phyloP scores from a whole-genome alignment of 768 basidiomycete genomes.

The Macrolepiota fuliginosa region DNA sequence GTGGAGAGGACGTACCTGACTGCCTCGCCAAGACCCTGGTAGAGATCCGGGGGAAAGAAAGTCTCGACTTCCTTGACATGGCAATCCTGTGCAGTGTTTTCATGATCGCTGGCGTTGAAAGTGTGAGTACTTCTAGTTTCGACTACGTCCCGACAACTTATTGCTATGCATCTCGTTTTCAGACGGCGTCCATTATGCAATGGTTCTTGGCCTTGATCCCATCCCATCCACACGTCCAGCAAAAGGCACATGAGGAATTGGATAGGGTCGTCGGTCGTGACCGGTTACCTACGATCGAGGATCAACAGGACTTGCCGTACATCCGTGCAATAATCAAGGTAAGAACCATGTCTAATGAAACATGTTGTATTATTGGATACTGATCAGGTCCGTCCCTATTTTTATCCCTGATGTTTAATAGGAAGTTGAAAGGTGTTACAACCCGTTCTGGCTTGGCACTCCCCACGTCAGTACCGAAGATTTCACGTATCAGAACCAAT shows the following conservation, averaged over 20 bases:
- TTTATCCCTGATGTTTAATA: conserved; percentile 1
- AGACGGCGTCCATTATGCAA: conserved; percentile 36
- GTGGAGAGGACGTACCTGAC: conserved; percentile 37
- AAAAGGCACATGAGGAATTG: conserved; percentile 21
- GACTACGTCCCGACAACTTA: no score
- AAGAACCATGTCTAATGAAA: not conserved
- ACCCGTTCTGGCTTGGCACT: conserved; percentile 37
- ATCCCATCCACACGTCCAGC: conserved; percentile 16
- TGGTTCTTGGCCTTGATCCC: conserved; percentile 32
- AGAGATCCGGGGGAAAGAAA: conserved; percentile 29
- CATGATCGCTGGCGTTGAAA: conserved; percentile 43
- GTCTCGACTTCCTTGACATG: conserved; percentile 37
- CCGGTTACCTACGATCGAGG: conserved; percentile 16
- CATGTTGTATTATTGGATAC: not conserved
- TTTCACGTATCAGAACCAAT: conserved; percentile 37
- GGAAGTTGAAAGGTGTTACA: conserved; percentile 35
- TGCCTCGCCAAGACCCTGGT: conserved; percentile 41
- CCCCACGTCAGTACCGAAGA: conserved; percentile 37
- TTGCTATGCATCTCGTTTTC: not conserved
- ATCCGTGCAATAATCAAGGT: conserved; percentile 21
- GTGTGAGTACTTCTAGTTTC: conserved; percentile 11
- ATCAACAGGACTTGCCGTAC: conserved; percentile 19
- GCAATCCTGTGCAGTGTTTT: conserved; percentile 38
- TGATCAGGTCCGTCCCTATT: not conserved
- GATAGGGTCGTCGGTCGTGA: conserved; percentile 20